Evolutionary conservation across 257 asterid genomes (phyloP).

Genomic region (Solanum pinnatisectum): DNA sequence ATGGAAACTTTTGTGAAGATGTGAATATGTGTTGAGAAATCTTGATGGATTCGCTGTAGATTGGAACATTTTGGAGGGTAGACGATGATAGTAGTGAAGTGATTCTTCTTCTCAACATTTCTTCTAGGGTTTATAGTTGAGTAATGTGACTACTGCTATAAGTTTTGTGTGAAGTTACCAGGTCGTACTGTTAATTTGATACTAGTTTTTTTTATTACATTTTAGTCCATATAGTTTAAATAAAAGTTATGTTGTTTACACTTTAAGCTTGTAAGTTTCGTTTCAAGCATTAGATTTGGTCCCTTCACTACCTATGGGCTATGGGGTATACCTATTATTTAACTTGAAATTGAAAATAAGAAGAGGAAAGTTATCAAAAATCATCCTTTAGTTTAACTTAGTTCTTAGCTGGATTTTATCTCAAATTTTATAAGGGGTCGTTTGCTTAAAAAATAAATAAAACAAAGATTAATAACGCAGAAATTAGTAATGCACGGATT

Average conservation of each 20-base stretch:
- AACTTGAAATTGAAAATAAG: background rate
- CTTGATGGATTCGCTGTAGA: constrained; percentile 9
- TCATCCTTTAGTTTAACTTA: background rate
- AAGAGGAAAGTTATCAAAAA: background rate
- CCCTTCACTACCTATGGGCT: background rate
- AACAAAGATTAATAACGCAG: too few species aligned
- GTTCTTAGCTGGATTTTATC: background rate
- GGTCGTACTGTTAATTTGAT: background rate
- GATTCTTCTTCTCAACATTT: constrained; percentile 63
- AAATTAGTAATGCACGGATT: too few species aligned
- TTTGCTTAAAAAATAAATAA: too few species aligned
- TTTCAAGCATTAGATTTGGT: background rate
- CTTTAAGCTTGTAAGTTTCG: background rate
- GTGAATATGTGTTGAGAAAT: constrained; percentile 5
- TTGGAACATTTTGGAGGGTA: constrained; percentile 18
- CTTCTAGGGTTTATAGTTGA: background rate
- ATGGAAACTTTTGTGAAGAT: background rate
- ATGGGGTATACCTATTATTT: background rate
- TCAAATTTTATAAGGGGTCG: background rate
- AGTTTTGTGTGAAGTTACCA: background rate
- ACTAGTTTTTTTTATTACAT: background rate
- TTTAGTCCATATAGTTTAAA: background rate
- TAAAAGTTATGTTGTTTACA: background rate
- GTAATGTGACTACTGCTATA: background rate
- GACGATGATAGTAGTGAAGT: constrained; percentile 33